Evolutionary conservation across 208 protist species (phyloP), one percentile per base, ranked within the genome.

Genomic region (Novymonas esmeraldas): DNA sequence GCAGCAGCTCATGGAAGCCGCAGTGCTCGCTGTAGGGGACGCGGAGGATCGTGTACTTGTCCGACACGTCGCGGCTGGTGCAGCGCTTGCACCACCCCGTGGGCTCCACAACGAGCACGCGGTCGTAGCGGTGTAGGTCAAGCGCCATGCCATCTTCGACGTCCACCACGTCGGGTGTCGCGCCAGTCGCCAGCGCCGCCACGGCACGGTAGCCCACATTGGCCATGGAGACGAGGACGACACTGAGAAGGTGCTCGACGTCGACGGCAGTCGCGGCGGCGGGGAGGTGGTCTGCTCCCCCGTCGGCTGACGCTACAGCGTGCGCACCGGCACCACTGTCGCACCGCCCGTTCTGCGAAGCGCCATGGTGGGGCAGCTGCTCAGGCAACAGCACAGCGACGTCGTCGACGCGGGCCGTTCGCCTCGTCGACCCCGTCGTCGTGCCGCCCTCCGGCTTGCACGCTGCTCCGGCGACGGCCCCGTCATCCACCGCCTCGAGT

Each of bases 1-100:
- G 62, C 14, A 93, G 33, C 64, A 97, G 73, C 65, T 97, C 92
- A 9, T 76, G 56, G 70, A 97, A 95, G 57, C 78, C 83, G 66
- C 84, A 84, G 81, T 97, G 92, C 66, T 97, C 92, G 57, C 87
- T 94, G 66, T 97, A 97, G 7, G 92, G 89, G 2, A 97, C 71
- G 28, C 76, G 62, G 10, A 96, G 67, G 26, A 87, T 50, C 18
- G 60, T 78, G 10, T 81, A 38, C 36, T 59, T 59, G 3, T 70
- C 59, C 10, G 59, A 74, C 3, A 81, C 73, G 16, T 60, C 52
- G 11, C 69, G 60, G 0, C n/a, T 49, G 26, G 9, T 33, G 52
- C 34, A 38, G 16, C 69, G 59, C 60, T 68, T 74, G 38, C 60
- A 74, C 92, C 92, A 98, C 18, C 94, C 94, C 16, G 86, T 97